These are phyloP conservation scores for Chalciporus piperatoides DNA, from an alignment of 1,284 basidiomycete species.

Conservation along the genomic window DNA sequence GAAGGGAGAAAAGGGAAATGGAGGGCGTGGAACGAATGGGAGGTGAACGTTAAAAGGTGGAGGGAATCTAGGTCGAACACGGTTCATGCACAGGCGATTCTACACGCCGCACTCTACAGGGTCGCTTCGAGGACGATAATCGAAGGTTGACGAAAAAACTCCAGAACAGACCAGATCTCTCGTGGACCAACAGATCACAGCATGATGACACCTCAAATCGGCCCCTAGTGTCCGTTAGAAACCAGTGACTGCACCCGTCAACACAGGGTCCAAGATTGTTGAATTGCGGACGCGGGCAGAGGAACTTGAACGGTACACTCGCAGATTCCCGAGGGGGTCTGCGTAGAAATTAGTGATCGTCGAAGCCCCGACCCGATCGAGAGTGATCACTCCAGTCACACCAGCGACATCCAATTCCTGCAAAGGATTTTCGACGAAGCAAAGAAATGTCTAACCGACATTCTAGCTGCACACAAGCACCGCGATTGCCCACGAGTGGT, in stretches of 20 bases:
- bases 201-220: no score
- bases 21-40: not conserved
- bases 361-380: not conserved
- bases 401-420: not conserved
- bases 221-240: not conserved
- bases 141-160: conserved; percentile 17
- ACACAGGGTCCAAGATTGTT: not conserved
- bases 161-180: not conserved
- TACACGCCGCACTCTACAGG: conserved; percentile 31
- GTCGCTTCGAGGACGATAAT: conserved; percentile 33
- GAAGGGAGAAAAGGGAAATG: conserved; percentile 10
- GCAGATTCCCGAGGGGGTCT: not conserved
- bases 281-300: not conserved
- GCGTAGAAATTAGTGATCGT: not conserved
- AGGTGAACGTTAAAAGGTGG: conserved; percentile 6
- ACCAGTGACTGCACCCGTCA: not conserved
- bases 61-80: conserved; percentile 4
- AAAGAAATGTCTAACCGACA: conserved; percentile 6
- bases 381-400: not conserved
- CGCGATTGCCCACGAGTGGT: conserved; percentile 21
- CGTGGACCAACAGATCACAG: not conserved
- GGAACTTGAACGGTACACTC: not conserved
- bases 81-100: conserved; percentile 19
- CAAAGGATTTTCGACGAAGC: conserved; percentile 8
- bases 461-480: conserved; percentile 15